Base-by-base conservation (phyloP, 306 rosid species). In the Trifolium subterraneum region DNA sequence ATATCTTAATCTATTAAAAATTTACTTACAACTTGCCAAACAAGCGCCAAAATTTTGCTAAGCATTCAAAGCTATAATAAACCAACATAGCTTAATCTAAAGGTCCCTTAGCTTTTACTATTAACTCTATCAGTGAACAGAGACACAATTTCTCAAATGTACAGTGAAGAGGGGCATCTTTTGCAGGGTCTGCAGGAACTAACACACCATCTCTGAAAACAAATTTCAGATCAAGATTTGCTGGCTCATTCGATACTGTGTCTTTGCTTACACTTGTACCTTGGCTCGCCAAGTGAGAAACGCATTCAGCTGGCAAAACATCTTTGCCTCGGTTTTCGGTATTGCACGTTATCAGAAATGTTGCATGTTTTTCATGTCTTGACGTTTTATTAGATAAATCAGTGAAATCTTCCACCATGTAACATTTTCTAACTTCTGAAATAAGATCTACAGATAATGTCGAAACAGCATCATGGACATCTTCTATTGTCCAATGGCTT, bases 201-300 rank as follows among this genome's bases (percentile, higher is more conserved):
- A 94, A 83, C 39, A 91, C 93, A 87, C 97, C 95, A 75, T 91
- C 97, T 78, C 90, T 87, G 84, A 91, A 90, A 60, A 88, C 61
- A 87, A 83, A 88, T 18, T 88, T 88, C 2, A 82, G 70, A 70
- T 81, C 91, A 56, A 73, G 77, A 85, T 84, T 74, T 18, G 52
- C 41, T 50, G 67, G 44, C 48, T 68, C 62, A 74, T 22, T 54
- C 3, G 19, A 64, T 14, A 48, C 81, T 20, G 70, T 51, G 35
- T 72, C 84, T 70, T 38, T 66, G 68, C 39, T 71, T 27, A 67
- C 76, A 66, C 78, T 72, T 19, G 51, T 45, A 68, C 77, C 74
- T 27, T 63, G 80, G 68, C 67, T 65, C 38, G 78, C 76, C 22
- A 84, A 54, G 78, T 94, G 97, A 71, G 95, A 87, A 68, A 72